Conservation (phyloP, 2,329 filamentous ascomycete genomes). For the Fusarium tricinctum region DNA sequence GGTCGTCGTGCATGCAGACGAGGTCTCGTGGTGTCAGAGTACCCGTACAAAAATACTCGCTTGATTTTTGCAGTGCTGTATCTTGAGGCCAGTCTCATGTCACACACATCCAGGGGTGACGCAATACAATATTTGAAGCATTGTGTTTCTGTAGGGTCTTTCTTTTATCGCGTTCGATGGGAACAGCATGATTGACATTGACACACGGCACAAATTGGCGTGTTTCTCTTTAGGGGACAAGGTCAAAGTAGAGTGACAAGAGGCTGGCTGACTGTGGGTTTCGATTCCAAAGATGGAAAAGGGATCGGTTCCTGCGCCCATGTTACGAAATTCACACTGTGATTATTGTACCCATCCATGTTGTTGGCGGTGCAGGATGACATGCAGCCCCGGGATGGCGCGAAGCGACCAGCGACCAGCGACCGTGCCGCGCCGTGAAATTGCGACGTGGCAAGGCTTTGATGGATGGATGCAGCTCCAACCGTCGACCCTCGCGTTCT, state of each 20-base stretch:
- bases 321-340: constrained; percentile 39
- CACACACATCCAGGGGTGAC: background rate
- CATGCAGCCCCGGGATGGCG: constrained; percentile 51
- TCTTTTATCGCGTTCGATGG: background rate
- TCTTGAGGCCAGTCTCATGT: background rate
- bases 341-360: constrained; percentile 1
- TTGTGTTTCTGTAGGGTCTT: background rate
- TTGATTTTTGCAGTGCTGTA: constrained; percentile 21
- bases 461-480: constrained; percentile 37
- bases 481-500: constrained; percentile 28
- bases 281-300: constrained; percentile 31
- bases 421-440: constrained; percentile 50
- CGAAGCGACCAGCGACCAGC: constrained; percentile 46
- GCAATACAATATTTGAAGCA: background rate
- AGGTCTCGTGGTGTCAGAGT: constrained; percentile 51
- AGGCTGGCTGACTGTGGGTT: constrained; percentile 38
- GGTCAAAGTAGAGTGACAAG: constrained; percentile 21
- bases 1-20: constrained; percentile 51
- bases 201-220: constrained; percentile 1
- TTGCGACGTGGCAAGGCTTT: constrained; percentile 51
- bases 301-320: constrained; percentile 26
- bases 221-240: constrained; percentile 1
- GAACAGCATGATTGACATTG: background rate
- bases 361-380: constrained; percentile 46
- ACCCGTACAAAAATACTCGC: constrained; percentile 18